These are phyloP conservation scores for Phycomyces blakesleeanus DNA, from an alignment of 192 early-diverging fungal genomes.

Conservation along the genomic window DNA sequence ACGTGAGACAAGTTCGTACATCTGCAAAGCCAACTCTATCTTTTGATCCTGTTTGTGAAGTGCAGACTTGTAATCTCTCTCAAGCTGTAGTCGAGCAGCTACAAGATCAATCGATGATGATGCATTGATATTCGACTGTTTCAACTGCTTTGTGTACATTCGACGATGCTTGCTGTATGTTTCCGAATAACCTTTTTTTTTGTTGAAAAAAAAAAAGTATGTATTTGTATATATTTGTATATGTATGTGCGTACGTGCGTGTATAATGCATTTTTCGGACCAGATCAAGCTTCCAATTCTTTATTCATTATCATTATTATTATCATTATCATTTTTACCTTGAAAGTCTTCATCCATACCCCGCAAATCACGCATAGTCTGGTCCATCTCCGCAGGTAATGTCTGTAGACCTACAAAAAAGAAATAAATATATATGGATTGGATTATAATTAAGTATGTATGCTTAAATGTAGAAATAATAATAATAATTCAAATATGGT, in stretches of 20 bases:
- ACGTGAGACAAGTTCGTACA: slow-evolving; percentile 42
- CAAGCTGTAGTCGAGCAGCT: slow-evolving; percentile 12
- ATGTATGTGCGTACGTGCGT: too few species aligned
- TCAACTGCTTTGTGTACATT: background rate
- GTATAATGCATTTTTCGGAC: too few species aligned
- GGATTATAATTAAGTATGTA: too few species aligned
- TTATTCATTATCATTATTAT: too few species aligned
- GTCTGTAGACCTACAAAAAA: slow-evolving; percentile 38
- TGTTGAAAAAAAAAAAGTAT: background rate
- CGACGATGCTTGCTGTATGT: slow-evolving; percentile 21
- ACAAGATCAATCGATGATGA: slow-evolving; percentile 1
- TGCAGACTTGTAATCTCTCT: slow-evolving; percentile 41
- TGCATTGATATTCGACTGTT: background rate
- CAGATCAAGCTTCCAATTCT: too few species aligned
- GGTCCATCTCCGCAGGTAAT: slow-evolving; percentile 46
- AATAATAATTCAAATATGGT: too few species aligned
- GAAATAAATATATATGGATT: slow-evolving; percentile 7
- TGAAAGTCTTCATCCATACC: slow-evolving; percentile 43
- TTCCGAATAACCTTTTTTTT: background rate
- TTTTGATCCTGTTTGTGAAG: slow-evolving; percentile 48
- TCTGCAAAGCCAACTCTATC: slow-evolving; percentile 39
- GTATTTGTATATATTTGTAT: too few species aligned
- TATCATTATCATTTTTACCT: slow-evolving; percentile 34
- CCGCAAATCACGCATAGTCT: slow-evolving; percentile 43
- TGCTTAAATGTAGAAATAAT: too few species aligned